Conservation (phyloP, 192 early-diverging fungal genomes). For the Backusella luteola region DNA sequence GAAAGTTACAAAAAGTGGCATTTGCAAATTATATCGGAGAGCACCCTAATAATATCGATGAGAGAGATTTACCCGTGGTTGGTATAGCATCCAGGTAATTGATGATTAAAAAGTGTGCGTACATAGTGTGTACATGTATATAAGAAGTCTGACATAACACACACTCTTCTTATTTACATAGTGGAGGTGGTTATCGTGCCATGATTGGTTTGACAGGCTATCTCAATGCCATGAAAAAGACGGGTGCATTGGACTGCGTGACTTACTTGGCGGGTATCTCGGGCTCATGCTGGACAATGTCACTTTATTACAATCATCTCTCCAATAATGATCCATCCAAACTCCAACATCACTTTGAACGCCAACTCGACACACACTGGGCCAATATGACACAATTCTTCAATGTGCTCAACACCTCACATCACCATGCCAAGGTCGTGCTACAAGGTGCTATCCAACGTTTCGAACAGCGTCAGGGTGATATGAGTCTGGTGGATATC, state of each 20-base stretch:
- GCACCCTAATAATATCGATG: constrained; percentile 56
- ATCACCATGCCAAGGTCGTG: constrained; percentile 15
- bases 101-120: not conserved
- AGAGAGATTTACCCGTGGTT: constrained; percentile 68
- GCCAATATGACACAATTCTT: constrained; percentile 43
- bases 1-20: constrained; percentile 47
- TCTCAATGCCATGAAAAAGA: constrained; percentile 60
- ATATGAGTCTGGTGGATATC: constrained; percentile 53
- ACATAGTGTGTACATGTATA: not conserved
- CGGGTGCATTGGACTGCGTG: constrained; percentile 65
- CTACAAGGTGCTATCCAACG: constrained; percentile 33
- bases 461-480: constrained; percentile 24
- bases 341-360: constrained; percentile 35
- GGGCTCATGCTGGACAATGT: constrained; percentile 62
- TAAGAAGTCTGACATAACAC: not conserved
- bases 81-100: constrained; percentile 61
- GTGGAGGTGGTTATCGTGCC: constrained; percentile 82
- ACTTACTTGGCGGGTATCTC: constrained; percentile 72
- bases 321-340: constrained; percentile 35
- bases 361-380: constrained; percentile 43
- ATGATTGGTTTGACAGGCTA: constrained; percentile 77
- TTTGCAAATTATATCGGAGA: constrained; percentile 82
- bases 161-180: constrained; percentile 8
- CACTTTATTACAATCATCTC: constrained; percentile 46
- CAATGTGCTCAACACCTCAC: constrained; percentile 4